A percentile compares a stretch with the other conserved stretches of the same genome.
Evolutionary conservation across 179 eudicot genomes (phyloP).

Genomic region (Heliamphora ciliata): DNA sequence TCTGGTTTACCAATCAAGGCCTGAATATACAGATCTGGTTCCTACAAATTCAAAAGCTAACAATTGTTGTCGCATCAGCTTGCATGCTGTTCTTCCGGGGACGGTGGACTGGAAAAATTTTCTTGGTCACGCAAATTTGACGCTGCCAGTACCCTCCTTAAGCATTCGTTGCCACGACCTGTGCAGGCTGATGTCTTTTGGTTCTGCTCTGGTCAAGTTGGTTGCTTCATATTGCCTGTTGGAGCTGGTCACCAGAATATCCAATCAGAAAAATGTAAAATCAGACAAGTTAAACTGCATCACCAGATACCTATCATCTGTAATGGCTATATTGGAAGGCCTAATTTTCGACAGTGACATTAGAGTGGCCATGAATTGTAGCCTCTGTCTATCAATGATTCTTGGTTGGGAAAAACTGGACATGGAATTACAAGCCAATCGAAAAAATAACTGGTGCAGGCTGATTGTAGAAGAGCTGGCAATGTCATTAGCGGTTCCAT

Average conservation of each 20-base stretch:
- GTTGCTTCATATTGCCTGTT: conserved; percentile 68
- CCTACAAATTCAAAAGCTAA: conserved; percentile 1
- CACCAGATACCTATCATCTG: conserved; percentile 35
- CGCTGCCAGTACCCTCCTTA: conserved; percentile 32
- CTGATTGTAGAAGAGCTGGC: conserved; percentile 80
- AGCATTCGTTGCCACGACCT: conserved; percentile 63
- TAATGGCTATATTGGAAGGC: conserved; percentile 67
- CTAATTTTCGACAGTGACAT: conserved; percentile 44
- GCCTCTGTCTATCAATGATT: conserved; percentile 59
- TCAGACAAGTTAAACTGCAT: conserved; percentile 30
- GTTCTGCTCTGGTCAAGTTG: conserved; percentile 53
- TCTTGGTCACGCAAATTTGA: conserved; percentile 29
- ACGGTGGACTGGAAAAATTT: conserved; percentile 39
- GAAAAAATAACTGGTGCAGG: conserved; percentile 61
- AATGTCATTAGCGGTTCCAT: conserved; percentile 64
- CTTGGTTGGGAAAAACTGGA: conserved; percentile 51
- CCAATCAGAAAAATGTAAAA: conserved; percentile 33
- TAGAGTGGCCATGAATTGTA: conserved; percentile 54
- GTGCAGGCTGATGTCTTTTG: conserved; percentile 72
- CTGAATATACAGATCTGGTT: neutral
- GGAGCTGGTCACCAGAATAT: conserved; percentile 53
- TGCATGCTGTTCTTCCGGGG: conserved; percentile 62
- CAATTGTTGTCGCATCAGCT: conserved; percentile 31
- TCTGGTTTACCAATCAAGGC: neutral
- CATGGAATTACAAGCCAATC: conserved; percentile 21